Percentiles rank a stretch among this genome's conserved stretches.
These are phyloP conservation scores for Amylostereum areolatum DNA, from an alignment of 1,284 basidiomycete genomes.

Conservation along the genomic window DNA sequence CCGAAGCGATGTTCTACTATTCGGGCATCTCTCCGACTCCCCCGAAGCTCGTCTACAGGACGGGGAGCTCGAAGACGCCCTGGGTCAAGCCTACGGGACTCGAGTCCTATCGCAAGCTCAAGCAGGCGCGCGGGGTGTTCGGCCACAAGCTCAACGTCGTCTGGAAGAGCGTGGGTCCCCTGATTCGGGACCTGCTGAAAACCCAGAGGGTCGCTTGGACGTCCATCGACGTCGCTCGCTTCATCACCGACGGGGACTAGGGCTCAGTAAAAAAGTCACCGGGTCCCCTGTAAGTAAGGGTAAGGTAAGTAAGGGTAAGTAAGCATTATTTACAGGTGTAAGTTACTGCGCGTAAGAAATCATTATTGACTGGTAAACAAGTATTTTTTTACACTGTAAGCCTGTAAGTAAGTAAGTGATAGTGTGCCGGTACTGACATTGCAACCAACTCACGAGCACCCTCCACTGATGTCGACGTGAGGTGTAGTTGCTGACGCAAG, in stretches of 20 bases:
- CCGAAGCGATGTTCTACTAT: slow-evolving; percentile 6
- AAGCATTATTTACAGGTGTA: no score
- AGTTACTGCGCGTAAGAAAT: no score
- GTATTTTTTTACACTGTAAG: no score
- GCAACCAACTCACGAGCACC: no score
- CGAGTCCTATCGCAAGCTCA: neutral
- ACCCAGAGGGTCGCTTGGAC: slow-evolving; percentile 2
- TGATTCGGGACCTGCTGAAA: neutral
- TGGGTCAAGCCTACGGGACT: slow-evolving; percentile 1
- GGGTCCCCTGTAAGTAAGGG: no score
- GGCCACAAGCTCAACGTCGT: neutral
- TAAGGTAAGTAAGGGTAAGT: no score
- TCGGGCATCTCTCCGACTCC: neutral
- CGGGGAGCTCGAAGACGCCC: neutral
- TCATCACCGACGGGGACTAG: slow-evolving; percentile 4
- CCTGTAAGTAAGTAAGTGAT: no score
- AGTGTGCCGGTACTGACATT: no score
- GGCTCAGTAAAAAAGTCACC: no score
- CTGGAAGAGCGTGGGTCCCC: neutral
- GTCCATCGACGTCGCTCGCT: slow-evolving; percentile 12
- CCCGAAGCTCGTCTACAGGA: neutral
- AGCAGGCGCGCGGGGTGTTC: neutral
- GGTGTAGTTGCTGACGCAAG: no score
- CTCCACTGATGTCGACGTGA: no score
- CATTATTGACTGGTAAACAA: no score